These are phyloP conservation scores for Perkinsus marinus DNA, from an alignment of 169 alveolate genomes.

Conservation along the genomic window DNA sequence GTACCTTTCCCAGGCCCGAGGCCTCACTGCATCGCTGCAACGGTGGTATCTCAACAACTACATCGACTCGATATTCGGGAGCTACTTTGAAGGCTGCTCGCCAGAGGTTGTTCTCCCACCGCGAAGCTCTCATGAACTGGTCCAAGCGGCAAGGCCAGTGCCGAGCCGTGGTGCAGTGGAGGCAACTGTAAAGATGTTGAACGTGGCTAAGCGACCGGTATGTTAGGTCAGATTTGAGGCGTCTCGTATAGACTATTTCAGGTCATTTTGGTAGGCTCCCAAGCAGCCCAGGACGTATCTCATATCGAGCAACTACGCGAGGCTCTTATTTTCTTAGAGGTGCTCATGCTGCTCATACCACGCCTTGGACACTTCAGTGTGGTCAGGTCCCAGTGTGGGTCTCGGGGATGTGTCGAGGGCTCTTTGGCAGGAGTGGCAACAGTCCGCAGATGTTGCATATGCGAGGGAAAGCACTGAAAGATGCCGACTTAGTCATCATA, in stretches of 20 bases:
- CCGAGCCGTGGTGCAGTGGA: background rate
- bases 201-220: background rate
- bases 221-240: background rate
- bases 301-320: background rate
- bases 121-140: background rate
- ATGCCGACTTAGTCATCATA: background rate
- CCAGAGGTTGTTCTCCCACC: background rate
- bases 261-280: background rate
- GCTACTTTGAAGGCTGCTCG: background rate
- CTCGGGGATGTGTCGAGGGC: background rate
- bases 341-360: background rate
- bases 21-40: background rate
- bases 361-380: background rate
- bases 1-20: background rate
- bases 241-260: background rate
- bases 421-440: background rate
- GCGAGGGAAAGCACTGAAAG: background rate
- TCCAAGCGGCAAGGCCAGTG: background rate
- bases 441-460: background rate
- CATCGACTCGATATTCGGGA: background rate
- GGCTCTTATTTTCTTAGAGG: background rate
- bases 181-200: background rate
- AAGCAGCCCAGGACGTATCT: background rate
- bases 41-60: background rate
- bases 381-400: background rate